Base-by-base conservation (phyloP, 73 alveolate genomes). In the Diophrys sp. region DNA sequence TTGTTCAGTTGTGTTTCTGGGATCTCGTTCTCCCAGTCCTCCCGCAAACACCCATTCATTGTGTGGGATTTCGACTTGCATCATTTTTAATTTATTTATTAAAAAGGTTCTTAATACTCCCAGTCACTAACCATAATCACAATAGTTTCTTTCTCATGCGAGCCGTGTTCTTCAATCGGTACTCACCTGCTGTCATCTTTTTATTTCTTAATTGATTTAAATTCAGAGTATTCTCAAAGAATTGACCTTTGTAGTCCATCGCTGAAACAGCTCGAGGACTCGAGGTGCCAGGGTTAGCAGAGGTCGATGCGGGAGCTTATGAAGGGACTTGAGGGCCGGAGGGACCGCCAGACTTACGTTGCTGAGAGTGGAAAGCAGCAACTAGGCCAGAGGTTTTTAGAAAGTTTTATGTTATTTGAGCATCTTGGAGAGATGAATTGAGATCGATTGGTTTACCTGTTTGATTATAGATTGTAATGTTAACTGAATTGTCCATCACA, bases 401-500 rank as follows among this genome's bases (percentile, higher is more conserved):
- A 18, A 62, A 62, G 29, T 23, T 44, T 44, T 44, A 44, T 44
- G 62, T 44, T 11, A 18, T 44, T 18, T 44, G 18, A 18, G 62
- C 62, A 44, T 44, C 62, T 11, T 44, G 5, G 62, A 44, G 62
- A 44, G n/a, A 11, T 18, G 5, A 44, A 44, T 44, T 44, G n/a
- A 44, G 18, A 44, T 44, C 62, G 18, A 44, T 44, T 11, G 62
- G n/a, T 44, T 44, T 44, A 44, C 31, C 31, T 25, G 18, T 29
- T 55, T 27, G 26, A 28, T 68, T 68, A 24, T 26, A 68, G 24
- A 68, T 68, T 2, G 75, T 68, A 1, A 68, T 68, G 24, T 68
- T 68, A 14, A 68, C 75, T 28, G 75, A 68, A 31, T 68, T 68
- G 55, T 68, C 75, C 75, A 68, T 68, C 27, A 68, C 75, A 26